Evolutionary conservation across 164 flowering plant genomes (phyloP), one percentile per base, ranked within the genome.

Genomic region (Berberis thunbergii): DNA sequence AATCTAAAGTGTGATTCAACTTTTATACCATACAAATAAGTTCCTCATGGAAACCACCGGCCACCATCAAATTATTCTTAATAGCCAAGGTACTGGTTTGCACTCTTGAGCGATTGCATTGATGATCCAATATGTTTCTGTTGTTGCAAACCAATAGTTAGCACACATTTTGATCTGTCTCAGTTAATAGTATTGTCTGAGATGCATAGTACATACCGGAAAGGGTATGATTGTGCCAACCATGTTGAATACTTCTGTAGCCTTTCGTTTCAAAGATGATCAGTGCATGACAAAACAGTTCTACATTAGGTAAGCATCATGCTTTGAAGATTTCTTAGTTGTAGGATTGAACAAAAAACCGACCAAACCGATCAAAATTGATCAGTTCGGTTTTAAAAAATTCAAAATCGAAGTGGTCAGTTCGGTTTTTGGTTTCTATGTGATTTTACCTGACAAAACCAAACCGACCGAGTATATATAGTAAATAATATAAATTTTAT

Each of bases 11-110:
- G 11, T 45, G 41, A 41, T 39, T 57, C 3, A 43, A 2, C 56
- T 43, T 44, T 56, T 4, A 10, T 81, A 93, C 98, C 98, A 90
- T 93, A 76, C 92, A 88, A 49, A 93, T 80, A 13, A 93, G 94
- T 75, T 93, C 98, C 64, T 97, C 98, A n/a, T 79, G 91, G 68
- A 90, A 90, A 44, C 98, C 98, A 64, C 98, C 98, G n/a, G 95
- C 94, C 3, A 81, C 97, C 79, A 88, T 49, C 53, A 93, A 68
- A 67, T 88, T 79, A 38, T 90, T 88, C 66, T 84, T 86, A 49
- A 88, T 82, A 62, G 84, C 73, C 96, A 93, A 87, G 6, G 97
- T 88, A 75, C 97, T 88, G 64, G 88, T 81, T 64, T 88, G 96
- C 10, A 93, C 89, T 70, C 97, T 74, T 8, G 91, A 81, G 76